Conservation (phyloP, 768 basidiomycete species). For the Chalciporus sphaerocephalus region DNA sequence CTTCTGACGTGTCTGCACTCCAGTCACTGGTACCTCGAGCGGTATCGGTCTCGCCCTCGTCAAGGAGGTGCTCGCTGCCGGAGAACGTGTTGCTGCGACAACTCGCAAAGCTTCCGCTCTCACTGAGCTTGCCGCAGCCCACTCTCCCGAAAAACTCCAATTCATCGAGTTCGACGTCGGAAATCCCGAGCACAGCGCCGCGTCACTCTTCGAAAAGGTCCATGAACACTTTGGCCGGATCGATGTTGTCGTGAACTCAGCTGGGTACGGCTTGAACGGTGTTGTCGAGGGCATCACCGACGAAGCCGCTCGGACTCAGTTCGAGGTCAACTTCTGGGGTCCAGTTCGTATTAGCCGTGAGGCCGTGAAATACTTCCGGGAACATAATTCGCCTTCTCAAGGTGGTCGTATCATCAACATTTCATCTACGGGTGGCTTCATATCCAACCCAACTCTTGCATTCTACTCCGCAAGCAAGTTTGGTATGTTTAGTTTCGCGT, state of each 20-base stretch:
- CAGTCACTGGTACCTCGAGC: conserved; percentile 40
- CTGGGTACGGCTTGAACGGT: conserved; percentile 19
- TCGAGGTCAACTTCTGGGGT: conserved; percentile 36
- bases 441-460: conserved; percentile 11
- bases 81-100: conserved; percentile 29
- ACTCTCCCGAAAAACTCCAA: conserved; percentile 21
- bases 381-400: conserved; percentile 19
- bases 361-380: conserved; percentile 30
- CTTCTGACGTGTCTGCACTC: neutral
- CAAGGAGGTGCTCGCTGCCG: conserved; percentile 22
- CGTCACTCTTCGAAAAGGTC: conserved; percentile 19
- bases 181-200: conserved; percentile 13
- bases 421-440: conserved; percentile 20
- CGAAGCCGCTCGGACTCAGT: conserved; percentile 23
- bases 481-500: conserved; percentile 5
- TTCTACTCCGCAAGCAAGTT: conserved; percentile 24
- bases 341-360: conserved; percentile 15
- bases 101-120: conserved; percentile 24
- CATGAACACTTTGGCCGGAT: conserved; percentile 28
- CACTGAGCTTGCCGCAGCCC: conserved; percentile 12
- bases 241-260: conserved; percentile 35
- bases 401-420: conserved; percentile 21
- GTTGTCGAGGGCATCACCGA: conserved; percentile 28
- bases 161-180: conserved; percentile 31
- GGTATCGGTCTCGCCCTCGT: conserved; percentile 36